These are phyloP conservation scores for Williopsis jadinii DNA, from an alignment of 1,139 yeast genomes.

Conservation along the genomic window DNA sequence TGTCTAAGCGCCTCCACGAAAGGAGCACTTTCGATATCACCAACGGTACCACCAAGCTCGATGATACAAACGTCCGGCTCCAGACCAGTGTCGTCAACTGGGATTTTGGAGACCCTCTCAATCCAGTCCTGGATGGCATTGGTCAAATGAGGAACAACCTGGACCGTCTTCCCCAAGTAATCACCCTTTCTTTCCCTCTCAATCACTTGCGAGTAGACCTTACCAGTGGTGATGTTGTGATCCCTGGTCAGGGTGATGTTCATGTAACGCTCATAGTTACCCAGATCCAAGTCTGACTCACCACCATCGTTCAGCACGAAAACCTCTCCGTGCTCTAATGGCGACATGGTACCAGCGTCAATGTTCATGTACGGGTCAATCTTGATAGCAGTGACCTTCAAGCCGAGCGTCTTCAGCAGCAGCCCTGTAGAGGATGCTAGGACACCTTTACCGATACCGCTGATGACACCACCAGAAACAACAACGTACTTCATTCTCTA, in stretches of 20 bases:
- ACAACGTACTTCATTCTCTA: slow-evolving; percentile 89
- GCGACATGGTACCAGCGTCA: slow-evolving; percentile 99
- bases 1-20: slow-evolving; percentile 98
- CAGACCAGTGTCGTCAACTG: slow-evolving; percentile 87
- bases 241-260: slow-evolving; percentile 88
- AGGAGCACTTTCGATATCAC: slow-evolving; percentile 98
- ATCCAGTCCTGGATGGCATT: slow-evolving; percentile 98
- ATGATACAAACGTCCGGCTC: slow-evolving; percentile 92
- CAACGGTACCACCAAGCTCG: slow-evolving; percentile 98
- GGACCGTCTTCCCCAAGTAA: slow-evolving; percentile 97
- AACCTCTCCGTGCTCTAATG: slow-evolving; percentile 98
- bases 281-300: slow-evolving; percentile 95
- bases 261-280: slow-evolving; percentile 94
- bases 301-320: slow-evolving; percentile 98
- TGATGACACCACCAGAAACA: slow-evolving; percentile 97
- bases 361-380: slow-evolving; percentile 99
- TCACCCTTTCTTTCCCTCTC: slow-evolving; percentile 96
- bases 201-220: slow-evolving; percentile 88
- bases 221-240: slow-evolving; percentile 97
- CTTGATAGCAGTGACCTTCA: slow-evolving; percentile 93
- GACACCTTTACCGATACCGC: slow-evolving; percentile 99
- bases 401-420: slow-evolving; percentile 85
- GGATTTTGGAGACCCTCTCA: slow-evolving; percentile 83
- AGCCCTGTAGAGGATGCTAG: slow-evolving; percentile 94
- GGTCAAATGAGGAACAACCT: slow-evolving; percentile 96